Base-by-base conservation (phyloP, 306 rosid species). In the Casuarina equisetifolia region DNA sequence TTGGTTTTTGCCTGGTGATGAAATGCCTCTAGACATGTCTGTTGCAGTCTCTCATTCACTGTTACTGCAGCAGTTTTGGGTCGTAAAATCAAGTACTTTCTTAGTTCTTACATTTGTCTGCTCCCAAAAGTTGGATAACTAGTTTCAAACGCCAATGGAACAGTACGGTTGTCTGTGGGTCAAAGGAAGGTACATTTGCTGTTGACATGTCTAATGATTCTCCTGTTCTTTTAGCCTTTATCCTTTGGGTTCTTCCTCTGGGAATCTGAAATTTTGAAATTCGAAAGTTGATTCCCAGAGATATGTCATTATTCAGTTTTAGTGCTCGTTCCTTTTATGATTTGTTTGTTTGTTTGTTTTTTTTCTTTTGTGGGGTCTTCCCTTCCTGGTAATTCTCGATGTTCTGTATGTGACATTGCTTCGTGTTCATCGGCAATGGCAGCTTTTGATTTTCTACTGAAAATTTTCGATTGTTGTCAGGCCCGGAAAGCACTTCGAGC, bases 401-500 rank as follows among this genome's bases (percentile, higher is more conserved):
- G 51, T 53, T 82, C 17, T 79, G 39, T 66, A 20, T 19, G 38
- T 43, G 79, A 48, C 5, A 42, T 62, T 4, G 19, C 35, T 66
- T 39, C 20, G n/a, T 17, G 35, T 66, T 39, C 48, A 36, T 7
- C 1, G 43, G 13, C 40, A 17, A 48, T 16, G 49, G 3, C 40
- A 20, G 1, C 17, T 17, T n/a, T 9, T 1, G 42, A 66, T 17
- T 7, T 66, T 66, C 10, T 42, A 3, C 36, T 66, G 71, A 66
- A 32, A 79, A 19, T 19, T 72, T 54, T 0, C 20, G 36, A 46
- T 44, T 55, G 7, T 3, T 74, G 73, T 78, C 83, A 96, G 99
- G 96, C 99, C 5, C 72, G 99, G 15, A 96, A 91, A 80, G 99
- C 99, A 9, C 90, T 90, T 46, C 84, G 98, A 62, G 99, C 99